These are phyloP conservation scores for Kickxella alabastrina DNA, from an alignment of 192 early-diverging fungal species.

Conservation along the genomic window DNA sequence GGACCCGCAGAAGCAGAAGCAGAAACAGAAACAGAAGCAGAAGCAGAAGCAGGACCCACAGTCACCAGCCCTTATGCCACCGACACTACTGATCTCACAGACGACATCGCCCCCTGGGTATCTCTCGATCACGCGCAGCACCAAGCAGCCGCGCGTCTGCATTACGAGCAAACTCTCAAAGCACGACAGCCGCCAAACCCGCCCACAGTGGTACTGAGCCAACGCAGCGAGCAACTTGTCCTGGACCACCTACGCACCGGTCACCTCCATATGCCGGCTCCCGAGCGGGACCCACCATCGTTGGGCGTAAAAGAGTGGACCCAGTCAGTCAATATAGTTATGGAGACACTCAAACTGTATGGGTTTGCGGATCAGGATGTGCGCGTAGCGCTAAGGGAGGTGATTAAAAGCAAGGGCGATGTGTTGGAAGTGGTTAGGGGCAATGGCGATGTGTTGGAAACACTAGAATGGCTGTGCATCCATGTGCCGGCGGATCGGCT, in stretches of 20 bases:
- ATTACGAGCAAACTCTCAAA: slow-evolving; percentile 11
- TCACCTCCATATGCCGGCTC: not conserved
- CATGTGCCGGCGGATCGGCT: slow-evolving; percentile 22
- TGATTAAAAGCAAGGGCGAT: too few species aligned
- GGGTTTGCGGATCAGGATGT: slow-evolving; percentile 7
- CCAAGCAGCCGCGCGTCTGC: slow-evolving; percentile 14
- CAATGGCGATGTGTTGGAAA: slow-evolving; percentile 15
- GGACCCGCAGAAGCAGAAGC: too few species aligned
- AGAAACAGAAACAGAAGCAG: too few species aligned
- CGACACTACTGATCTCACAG: not conserved
- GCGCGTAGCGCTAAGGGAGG: too few species aligned
- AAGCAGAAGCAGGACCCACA: too few species aligned
- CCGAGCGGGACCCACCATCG: not conserved
- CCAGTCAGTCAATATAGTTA: slow-evolving; percentile 20
- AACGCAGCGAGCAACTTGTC: slow-evolving; percentile 13
- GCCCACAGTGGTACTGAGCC: slow-evolving; percentile 1
- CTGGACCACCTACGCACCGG: slow-evolving; percentile 11
- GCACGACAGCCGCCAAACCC: not conserved
- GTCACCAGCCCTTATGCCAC: too few species aligned
- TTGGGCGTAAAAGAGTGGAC: slow-evolving; percentile 17
- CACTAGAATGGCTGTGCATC: slow-evolving; percentile 27
- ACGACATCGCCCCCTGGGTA: slow-evolving; percentile 6
- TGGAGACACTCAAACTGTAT: slow-evolving; percentile 20
- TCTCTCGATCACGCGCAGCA: slow-evolving; percentile 13
- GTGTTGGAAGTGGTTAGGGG: slow-evolving; percentile 14